phyloP scores from a whole-genome alignment of 2,329 filamentous ascomycete species.

The Basipetospora chlamydospora region DNA sequence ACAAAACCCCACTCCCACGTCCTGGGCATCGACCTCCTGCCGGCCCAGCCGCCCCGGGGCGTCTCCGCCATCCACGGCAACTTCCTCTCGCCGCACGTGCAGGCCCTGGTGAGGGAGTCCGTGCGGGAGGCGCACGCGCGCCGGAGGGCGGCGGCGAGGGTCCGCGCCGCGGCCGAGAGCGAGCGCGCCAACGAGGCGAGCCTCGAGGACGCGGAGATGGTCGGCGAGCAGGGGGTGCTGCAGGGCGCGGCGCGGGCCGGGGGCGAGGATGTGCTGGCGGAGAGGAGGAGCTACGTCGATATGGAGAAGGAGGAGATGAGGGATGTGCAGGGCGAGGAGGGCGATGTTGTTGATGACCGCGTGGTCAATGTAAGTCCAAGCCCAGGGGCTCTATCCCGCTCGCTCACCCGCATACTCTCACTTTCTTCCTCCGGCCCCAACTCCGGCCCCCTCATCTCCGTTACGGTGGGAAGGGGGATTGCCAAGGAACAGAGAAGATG shows the following conservation, averaged over 20 bases:
- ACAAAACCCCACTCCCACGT: constrained; percentile 67
- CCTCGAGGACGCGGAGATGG: constrained; percentile 2
- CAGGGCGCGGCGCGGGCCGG: constrained; percentile 9
- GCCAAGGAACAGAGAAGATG: too few relatives aligned
- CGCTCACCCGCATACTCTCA: neutral
- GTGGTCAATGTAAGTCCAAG: constrained; percentile 48
- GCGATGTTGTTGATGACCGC: constrained; percentile 14
- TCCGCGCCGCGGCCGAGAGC: constrained; percentile 6
- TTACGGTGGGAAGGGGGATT: too few relatives aligned
- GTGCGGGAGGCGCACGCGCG: constrained; percentile 47
- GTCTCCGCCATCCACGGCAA: constrained; percentile 94
- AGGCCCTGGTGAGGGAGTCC: constrained; percentile 61
- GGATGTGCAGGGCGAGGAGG: constrained; percentile 14
- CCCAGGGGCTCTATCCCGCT: too few relatives aligned
- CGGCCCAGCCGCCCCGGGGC: constrained; percentile 76
- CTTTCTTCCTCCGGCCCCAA: neutral
- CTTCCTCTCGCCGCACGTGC: constrained; percentile 65
- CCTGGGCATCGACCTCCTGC: constrained; percentile 86
- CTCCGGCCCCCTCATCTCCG: too few relatives aligned
- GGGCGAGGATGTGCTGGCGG: constrained; percentile 13
- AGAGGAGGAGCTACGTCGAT: constrained; percentile 50
- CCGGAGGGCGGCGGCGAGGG: constrained; percentile 21
- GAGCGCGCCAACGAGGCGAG: constrained; percentile 11
- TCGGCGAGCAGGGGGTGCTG: neutral
- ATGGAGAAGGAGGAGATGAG: constrained; percentile 35